phyloP scores from a whole-genome alignment of 148 eudicot species.

The Rhododendron molle region DNA sequence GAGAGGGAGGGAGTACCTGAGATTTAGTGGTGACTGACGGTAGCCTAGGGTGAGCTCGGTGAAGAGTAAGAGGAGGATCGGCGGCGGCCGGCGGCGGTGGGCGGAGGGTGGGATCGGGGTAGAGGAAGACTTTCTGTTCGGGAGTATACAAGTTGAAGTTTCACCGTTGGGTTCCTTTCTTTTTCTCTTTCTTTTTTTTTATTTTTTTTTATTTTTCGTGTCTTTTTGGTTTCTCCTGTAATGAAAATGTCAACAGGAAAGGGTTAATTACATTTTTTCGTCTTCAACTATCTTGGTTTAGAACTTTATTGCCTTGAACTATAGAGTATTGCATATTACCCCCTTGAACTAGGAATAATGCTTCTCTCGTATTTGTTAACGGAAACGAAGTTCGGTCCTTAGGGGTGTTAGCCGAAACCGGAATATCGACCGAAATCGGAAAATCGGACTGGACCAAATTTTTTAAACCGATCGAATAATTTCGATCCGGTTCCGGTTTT shows the following conservation, averaged over 20 bases:
- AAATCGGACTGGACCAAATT: too few species aligned
- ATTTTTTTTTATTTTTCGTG: not conserved
- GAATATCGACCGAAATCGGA: too few species aligned
- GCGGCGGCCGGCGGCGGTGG: not conserved
- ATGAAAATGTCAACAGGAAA: not conserved
- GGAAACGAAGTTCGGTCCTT: not conserved
- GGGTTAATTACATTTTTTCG: not conserved
- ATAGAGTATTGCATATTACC: not conserved
- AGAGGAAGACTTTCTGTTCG: not conserved
- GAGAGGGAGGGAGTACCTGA: not conserved
- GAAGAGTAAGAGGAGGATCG: not conserved
- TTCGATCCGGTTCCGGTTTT: too few species aligned
- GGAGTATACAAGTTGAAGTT: not conserved
- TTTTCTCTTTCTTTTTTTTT: not conserved
- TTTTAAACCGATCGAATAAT: too few species aligned
- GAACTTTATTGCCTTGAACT: not conserved
- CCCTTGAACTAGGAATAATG: not conserved
- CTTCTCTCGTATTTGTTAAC: not conserved
- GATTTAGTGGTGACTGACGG: not conserved
- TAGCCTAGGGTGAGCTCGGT: not conserved
- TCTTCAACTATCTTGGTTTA: not conserved
- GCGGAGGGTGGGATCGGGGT: not conserved
- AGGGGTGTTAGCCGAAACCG: too few species aligned
- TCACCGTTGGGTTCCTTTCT: not conserved
- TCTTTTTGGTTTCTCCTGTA: not conserved